These are phyloP conservation scores for Blastocystis hominis DNA, from an alignment of 352 stramenopile species.

Conservation along the genomic window DNA sequence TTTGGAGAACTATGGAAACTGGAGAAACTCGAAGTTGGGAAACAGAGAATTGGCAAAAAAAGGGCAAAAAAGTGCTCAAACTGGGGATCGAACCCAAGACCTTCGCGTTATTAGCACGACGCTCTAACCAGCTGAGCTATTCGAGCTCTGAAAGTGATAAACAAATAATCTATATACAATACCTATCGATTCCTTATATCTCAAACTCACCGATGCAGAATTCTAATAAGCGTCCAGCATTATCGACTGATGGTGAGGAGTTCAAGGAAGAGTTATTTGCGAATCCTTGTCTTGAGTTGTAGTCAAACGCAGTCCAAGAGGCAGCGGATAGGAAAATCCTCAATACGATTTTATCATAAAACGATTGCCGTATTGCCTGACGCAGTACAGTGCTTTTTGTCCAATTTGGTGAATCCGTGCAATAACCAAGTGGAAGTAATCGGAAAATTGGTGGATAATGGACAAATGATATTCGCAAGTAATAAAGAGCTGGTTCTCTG, in stretches of 20 bases:
- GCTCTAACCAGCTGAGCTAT: constrained; percentile 41
- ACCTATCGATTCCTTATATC: too few species aligned
- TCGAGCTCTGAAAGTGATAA: background rate
- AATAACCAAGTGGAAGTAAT: background rate
- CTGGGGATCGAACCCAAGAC: constrained; percentile 8
- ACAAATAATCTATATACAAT: too few species aligned
- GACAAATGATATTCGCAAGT: background rate
- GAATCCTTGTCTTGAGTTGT: background rate
- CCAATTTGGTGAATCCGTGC: background rate
- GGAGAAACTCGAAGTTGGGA: background rate
- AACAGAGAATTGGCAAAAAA: background rate
- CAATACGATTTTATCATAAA: background rate
- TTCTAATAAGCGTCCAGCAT: background rate
- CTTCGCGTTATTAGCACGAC: constrained; percentile 42
- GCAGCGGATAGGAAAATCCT: background rate
- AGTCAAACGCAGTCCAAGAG: background rate
- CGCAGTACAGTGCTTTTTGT: background rate
- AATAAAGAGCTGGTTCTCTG: background rate
- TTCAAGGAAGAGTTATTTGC: background rate
- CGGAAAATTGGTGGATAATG: background rate
- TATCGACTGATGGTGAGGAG: background rate
- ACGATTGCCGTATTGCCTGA: background rate
- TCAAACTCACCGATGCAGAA: background rate
- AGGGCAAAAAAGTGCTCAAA: constrained; percentile 42
- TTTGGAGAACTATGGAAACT: constrained; percentile 11